Evolutionary conservation across 352 stramenopile species (phyloP).

Genomic region (Globisporangium abappressorium): DNA sequence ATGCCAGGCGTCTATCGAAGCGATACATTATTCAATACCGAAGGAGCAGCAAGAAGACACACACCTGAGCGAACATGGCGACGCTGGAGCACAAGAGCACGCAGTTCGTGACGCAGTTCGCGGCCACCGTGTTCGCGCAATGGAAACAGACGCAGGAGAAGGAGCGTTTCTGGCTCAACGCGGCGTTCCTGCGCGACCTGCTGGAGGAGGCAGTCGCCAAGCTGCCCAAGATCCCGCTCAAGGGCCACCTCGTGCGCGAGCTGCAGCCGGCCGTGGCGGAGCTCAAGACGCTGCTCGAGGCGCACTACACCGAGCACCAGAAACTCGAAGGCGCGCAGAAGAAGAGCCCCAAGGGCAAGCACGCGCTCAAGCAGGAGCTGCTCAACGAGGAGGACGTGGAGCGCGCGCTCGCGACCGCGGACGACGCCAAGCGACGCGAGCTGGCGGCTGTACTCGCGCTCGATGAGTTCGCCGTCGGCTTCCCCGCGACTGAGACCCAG

Average conservation of each 20-base stretch:
- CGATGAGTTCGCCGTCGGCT: conserved; percentile 21
- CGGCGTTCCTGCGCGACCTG: conserved; percentile 29
- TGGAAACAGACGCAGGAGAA: conserved; percentile 33
- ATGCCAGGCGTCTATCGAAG: background rate
- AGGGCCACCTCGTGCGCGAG: conserved; percentile 41
- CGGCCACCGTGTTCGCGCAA: conserved; percentile 49
- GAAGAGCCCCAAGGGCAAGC: background rate
- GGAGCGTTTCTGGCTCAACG: conserved; percentile 54
- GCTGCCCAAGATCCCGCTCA: conserved; percentile 46
- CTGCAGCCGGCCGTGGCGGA: conserved; percentile 23
- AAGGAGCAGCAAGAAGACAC: background rate
- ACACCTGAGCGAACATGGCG: background rate
- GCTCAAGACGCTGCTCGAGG: conserved; percentile 32
- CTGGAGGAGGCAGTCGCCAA: conserved; percentile 65
- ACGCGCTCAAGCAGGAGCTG: conserved; percentile 16
- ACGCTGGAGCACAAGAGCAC: conserved; percentile 41
- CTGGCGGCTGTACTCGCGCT: conserved; percentile 40
- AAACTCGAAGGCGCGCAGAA: conserved; percentile 11
- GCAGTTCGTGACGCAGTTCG: conserved; percentile 62
- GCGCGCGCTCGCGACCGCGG: conserved; percentile 36
- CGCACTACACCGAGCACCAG: conserved; percentile 29
- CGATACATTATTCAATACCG: background rate
- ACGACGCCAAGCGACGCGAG: conserved; percentile 19
- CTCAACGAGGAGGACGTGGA: conserved; percentile 59
- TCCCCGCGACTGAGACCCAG: conserved; percentile 10